Base-by-base conservation (phyloP, 495 filamentous ascomycete species). In the Geopyxis carbonaria region DNA sequence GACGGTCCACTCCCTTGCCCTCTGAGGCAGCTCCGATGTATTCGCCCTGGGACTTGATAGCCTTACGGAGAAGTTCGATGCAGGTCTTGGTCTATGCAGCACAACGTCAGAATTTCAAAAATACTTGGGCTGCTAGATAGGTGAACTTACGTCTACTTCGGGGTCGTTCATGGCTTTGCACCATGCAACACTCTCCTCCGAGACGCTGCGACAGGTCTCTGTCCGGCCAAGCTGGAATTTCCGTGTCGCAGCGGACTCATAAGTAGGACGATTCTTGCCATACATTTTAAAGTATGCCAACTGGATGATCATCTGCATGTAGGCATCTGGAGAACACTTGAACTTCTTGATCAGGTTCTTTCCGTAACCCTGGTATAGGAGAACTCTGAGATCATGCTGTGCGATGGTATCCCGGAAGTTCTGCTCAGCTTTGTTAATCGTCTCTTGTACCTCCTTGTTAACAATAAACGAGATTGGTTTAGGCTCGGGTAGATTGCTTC, bases 281-380 rank as follows among this genome's bases (percentile, higher is more conserved):
- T 93, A 93, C 81, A 95, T 93, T 66, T 95, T 99, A 68, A 75
- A 75, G 70, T 99, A 99, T 36, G 91, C 91, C 13, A 99, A 75
- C 61, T 99, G 91, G 64, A 99, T 95, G 61, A 92, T 65, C 84
- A 95, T 89, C 64, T 99, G 91, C 38, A 93, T 80, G 61, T 89
- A 99, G 15, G 89, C 91, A 51, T 99, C 91, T 22, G 91, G 91
- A 39, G 80, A 91, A 75, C 80, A 93, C 64, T 82, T 86, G 76
- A 99, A 94, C 60, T 92, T 91, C 77, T 99, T 99, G 69, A 99
- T 95, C 34, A 99, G 64, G 30, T 83, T 84, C 67, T 95, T 99
- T 58, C 91, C 91, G 60, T 99, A 99, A 53, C 79, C 89, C 57
- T 93, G 85, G 69, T 84, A 99, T 21, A 80, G 76, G 57, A 94